A percentile compares a stretch with the other conserved stretches of the same genome.
phyloP scores from a whole-genome alignment of 2,329 filamentous ascomycete species.

The Akanthomyces dipterigenus region DNA sequence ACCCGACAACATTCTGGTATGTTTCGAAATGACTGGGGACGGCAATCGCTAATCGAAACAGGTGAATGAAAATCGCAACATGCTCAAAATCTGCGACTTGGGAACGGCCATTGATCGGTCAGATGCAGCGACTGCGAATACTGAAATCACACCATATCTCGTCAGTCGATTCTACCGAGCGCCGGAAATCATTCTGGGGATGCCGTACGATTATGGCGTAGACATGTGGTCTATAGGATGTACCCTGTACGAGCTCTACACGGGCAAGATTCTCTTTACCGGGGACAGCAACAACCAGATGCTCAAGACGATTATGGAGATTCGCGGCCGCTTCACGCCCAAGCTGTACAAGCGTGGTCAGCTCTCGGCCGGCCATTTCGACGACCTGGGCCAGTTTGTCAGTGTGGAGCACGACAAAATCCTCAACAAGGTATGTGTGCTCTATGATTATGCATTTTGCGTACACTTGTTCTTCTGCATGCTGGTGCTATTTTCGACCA shows the following conservation, averaged over 20 bases:
- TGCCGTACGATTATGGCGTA: slow-evolving; percentile 87
- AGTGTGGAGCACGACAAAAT: slow-evolving; percentile 83
- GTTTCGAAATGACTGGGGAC: not conserved
- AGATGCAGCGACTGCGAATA: slow-evolving; percentile 63
- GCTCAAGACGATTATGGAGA: slow-evolving; percentile 93
- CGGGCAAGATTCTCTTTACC: slow-evolving; percentile 93
- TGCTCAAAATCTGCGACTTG: slow-evolving; percentile 92
- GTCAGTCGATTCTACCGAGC: slow-evolving; percentile 97
- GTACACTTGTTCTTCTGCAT: not conserved
- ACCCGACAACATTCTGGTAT: slow-evolving; percentile 88
- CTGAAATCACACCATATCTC: slow-evolving; percentile 87
- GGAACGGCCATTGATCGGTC: slow-evolving; percentile 90
- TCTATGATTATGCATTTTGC: slow-evolving; percentile 15
- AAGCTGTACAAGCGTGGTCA: slow-evolving; percentile 83
- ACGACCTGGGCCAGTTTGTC: slow-evolving; percentile 75
- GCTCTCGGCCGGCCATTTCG: slow-evolving; percentile 72
- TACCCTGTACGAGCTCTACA: slow-evolving; percentile 94
- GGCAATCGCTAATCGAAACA: slow-evolving; percentile 26
- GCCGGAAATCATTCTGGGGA: slow-evolving; percentile 94
- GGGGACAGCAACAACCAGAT: slow-evolving; percentile 97
- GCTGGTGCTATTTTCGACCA: slow-evolving; percentile 4
- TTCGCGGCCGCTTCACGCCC: slow-evolving; percentile 82
- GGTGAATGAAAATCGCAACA: slow-evolving; percentile 73
- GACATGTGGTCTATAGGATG: slow-evolving; percentile 98
- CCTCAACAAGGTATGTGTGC: slow-evolving; percentile 63